Evolutionary conservation across 1,284 basidiomycete species (phyloP), one percentile per base, ranked within the genome.

Genomic region (Boletus semigastroideus): DNA sequence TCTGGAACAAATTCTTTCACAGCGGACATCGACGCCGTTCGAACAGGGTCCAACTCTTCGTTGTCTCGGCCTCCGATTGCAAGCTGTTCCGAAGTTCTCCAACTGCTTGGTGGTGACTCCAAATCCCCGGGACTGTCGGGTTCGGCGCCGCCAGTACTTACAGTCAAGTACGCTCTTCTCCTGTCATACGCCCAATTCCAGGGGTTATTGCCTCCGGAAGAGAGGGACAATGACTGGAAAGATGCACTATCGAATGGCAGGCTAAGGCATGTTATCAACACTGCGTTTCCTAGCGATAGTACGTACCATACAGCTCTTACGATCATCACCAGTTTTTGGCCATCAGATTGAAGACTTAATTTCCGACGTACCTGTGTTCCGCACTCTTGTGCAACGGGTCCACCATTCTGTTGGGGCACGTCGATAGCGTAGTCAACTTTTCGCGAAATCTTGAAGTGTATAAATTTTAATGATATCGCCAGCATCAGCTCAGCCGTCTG

Each of bases 131-230:
- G 49, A 48, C 25, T 25, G 25, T 30, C 49, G 65, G 19, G 68
- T 67, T 45, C 52, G 17, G 33, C 60, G 67, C 50, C 56, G 7
- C 61, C 53, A 10, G 42, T 61, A 10, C 33, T 46, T 30, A 40
- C 42, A 27, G 66, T 79, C 56, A 80, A 81, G 65, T 76, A 74
- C 52, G 70, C 76, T 30, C 71, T 85, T 28, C 59, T 83, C 36
- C 52, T 66, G 47, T 73, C 78, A 17, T 83, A 77, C 54, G 75
- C 72, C 22, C 64, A 67, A 31, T 62, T 82, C 22, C 79, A 82
- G 56, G 60, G 57, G 14, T 60, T 63, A 20, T 57, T 69, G 10
- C 54, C 65, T 22, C 49, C 55, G 6, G 63, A 53, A 5, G 72
- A 74, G 17, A 67, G 57, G 50, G 79, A 83, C 54, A 42, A 53